Base-by-base conservation (phyloP, 2,329 filamentous ascomycete genomes). In the Alternaria viburni region DNA sequence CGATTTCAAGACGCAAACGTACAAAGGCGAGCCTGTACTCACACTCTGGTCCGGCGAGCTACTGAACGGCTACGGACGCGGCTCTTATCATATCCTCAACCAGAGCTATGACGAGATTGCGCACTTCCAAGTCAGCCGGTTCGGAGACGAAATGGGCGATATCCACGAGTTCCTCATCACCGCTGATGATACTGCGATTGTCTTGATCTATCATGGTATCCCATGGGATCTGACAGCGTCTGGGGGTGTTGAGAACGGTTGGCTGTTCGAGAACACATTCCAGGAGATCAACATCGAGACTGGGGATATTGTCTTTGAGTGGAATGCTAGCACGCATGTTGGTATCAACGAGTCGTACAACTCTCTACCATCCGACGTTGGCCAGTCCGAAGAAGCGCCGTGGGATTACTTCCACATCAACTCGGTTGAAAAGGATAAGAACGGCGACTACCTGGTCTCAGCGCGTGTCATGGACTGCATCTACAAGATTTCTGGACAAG, bases 131-230 rank as follows among this genome's bases (percentile, higher is more conserved):
- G 54, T 66, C 4, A 61, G 58, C 36, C 45, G 57, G 15, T 69
- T 62, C n/a, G 62, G 59, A 13, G 54, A 65, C 3, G 44, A 66
- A 15, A 54, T 60, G 49, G 70, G 67, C 13, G 83, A 85, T 61
- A 64, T 83, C 13, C 81, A 85, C 60, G 83, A 85, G 59, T 83
- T 84, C 43, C 75, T 71, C 13, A 80, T 85, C 58, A 85, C 83
- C 0, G 61, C 65, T 6, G 69, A 82, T 12, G 78, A 79, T 21
- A 84, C 83, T 1, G 81, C 81, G 1, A 61, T 85, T 4, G 72
- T 85, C 17, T 77, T 79, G 0, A 73, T 81, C 15, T 84, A 84
- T 56, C 75, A 81, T 19, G 62, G 78, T 2, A 75, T 78, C 4
- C 74, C 74, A 4, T 74, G 71, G 6, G 79, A 85, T 62, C 75